Base-by-base conservation (phyloP, 176 grass and related monocot genomes). In the Oryza nivara region DNA sequence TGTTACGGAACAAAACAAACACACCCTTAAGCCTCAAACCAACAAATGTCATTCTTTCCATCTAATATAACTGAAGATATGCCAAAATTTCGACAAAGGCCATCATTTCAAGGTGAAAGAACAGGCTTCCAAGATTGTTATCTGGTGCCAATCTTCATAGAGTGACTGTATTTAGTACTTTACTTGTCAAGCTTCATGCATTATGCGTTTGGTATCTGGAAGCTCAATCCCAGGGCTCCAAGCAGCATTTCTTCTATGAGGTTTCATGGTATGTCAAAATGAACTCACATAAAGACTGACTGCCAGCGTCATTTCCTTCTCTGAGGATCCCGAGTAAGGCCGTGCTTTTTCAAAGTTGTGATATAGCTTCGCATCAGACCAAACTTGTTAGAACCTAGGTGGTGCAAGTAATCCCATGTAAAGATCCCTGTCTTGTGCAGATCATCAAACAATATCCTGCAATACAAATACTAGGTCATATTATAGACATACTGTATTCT, bases 341-440 rank as follows among this genome's bases (percentile, higher is more conserved):
- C 66, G 3, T 98, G 92, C 36, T 90, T 98, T 83, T 85, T 98
- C 89, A 95, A 88, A 84, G 86, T 92, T 86, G 70, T 92, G 83
- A 98, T 86, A 74, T 98, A 95, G 44, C 83, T 85, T 48, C 93
- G 84, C 83, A 92, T 92, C 19, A 98, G 78, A 28, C 80, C 47
- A 58, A 95, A 92, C 79, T 98, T 98, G 35, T 94, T 94, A 9
- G 85, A 65, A 81, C 93, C 96, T 48, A 98, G 77, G 83, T 95
- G 87, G 71, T 98, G 87, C 85, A 95, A 79, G 92, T 98, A 95
- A 45, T 98, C 93, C 96, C 96, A 98, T 54, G 96, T 95, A 83
- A 93, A 98, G 71, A 98, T 95, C 83, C 96, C 93, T 35, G 93
- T 98, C 74, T 98, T 95, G 80, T 98, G 93, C 88, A 98, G 85